A percentile compares a stretch with the other conserved stretches of the same genome.
Evolutionary conservation across 352 stramenopile species (phyloP).

Genomic region (Thalassiosira hispida): DNA sequence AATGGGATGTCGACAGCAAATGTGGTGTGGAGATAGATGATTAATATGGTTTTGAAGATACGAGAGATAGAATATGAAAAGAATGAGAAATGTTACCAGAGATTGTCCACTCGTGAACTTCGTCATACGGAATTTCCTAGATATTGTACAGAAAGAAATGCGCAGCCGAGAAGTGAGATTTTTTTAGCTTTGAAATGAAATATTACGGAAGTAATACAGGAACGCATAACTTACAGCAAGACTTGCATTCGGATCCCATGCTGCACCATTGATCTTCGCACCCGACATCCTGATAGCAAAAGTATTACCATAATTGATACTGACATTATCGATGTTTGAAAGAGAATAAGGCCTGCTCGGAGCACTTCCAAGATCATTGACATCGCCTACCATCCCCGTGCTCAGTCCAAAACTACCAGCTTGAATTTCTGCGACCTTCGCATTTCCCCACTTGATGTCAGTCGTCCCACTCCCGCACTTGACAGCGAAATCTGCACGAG

Average conservation of each 20-base stretch:
- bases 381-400: neutral
- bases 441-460: constrained; percentile 3
- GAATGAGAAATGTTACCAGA: no score
- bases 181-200: no score
- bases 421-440: constrained; percentile 12
- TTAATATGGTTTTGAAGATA: no score
- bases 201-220: no score
- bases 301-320: neutral
- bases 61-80: no score
- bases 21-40: no score
- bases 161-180: no score
- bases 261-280: constrained; percentile 25
- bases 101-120: constrained; percentile 44
- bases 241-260: neutral
- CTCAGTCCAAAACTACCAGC: neutral
- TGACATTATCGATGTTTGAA: neutral
- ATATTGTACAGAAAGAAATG: constrained; percentile 4
- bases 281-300: neutral
- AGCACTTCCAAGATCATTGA: constrained; percentile 15
- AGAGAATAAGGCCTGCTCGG: neutral
- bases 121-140: constrained; percentile 9
- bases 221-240: no score
- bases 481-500: constrained; percentile 50
- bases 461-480: constrained; percentile 6
- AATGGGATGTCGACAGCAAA: no score